Base-by-base conservation (phyloP, 108 stramenopile species). In the Epipyxis sp. region DNA sequence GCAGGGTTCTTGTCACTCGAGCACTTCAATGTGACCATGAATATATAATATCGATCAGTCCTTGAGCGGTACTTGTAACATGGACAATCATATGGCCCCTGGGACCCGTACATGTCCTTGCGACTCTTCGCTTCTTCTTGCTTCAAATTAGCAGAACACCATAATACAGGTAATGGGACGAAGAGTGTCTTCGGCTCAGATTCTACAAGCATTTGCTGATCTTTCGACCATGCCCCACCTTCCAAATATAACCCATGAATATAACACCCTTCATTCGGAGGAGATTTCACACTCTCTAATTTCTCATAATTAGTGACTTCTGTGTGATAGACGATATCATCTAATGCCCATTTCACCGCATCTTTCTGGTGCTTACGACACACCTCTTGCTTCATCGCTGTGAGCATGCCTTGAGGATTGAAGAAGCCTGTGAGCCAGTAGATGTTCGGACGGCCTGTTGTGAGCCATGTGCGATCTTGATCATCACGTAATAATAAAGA, bases 361-460 rank as follows among this genome's bases (percentile, higher is more conserved):
- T 90, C 90, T 42, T 74, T 74, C 6, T 37, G n/a, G 81, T 94
- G 91, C 42, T 89, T 88, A 10, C 92, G 79, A 1, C 90, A 90
- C 0, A 94, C 93, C 79, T 92, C 93, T 81, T 94, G 94, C 81
- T 93, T 92, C 91, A 92, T 93, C 0, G 92, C 92, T 37, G 94
- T 94, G 35, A 94, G 76, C 78, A 90, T 89, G 1, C 92, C 94
- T 62, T 91, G 87, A 25, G 92, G 92, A 71, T 94, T 93, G 79
- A 92, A 93, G 81, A 93, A 93, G 1, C 92, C 92, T 1, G 92
- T 89, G 34, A 94, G 71, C 93, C 92, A 93, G 81, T 86, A 94
- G 45, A 82, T 86, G 59, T 84, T 89, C 39, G 92, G 90, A 37
- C 82, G 82, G 1, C 91, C 90, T 32, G 69, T 86, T 76, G 84